These are phyloP conservation scores for Nicotiana undulata DNA, from an alignment of 257 asterid species.

Conservation along the genomic window DNA sequence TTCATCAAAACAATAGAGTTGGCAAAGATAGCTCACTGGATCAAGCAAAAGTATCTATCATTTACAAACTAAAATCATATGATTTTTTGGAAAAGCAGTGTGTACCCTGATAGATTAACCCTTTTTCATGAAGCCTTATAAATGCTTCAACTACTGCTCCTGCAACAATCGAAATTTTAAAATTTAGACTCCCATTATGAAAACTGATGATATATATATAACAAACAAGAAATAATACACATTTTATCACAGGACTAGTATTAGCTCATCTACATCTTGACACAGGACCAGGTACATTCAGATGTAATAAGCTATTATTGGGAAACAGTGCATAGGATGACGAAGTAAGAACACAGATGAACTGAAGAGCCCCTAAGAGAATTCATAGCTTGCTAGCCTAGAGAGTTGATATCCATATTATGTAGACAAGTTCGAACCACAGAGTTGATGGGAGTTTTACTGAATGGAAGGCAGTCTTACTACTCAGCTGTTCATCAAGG, in stretches of 20 bases:
- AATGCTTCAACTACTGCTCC: conserved; percentile 96
- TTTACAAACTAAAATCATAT: not conserved
- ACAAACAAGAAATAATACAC: not conserved
- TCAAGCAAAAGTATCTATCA: not conserved
- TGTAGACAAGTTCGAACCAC: conserved; percentile 7
- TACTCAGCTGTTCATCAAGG: conserved; percentile 89
- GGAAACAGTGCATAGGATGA: not conserved
- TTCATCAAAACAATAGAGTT: not conserved
- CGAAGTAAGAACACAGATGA: not conserved
- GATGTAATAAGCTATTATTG: not conserved
- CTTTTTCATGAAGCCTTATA: conserved; percentile 93
- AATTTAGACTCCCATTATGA: not conserved
- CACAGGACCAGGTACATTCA: not conserved
- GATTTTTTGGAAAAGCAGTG: conserved; percentile 2
- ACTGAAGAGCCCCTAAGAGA: not conserved
- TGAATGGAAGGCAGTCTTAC: conserved; percentile 62
- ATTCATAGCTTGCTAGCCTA: conserved; percentile 12
- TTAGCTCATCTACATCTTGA: not conserved
- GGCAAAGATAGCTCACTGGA: not conserved
- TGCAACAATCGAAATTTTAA: conserved; percentile 32
- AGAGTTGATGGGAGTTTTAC: conserved; percentile 39
- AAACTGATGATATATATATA: not conserved
- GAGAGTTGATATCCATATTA: not conserved
- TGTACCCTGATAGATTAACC: conserved; percentile 88
- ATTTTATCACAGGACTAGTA: not conserved